A percentile compares a stretch with the other conserved stretches of the same genome.
Evolutionary conservation across 768 basidiomycete genomes (phyloP).

Genomic region (Boletus edulis): DNA sequence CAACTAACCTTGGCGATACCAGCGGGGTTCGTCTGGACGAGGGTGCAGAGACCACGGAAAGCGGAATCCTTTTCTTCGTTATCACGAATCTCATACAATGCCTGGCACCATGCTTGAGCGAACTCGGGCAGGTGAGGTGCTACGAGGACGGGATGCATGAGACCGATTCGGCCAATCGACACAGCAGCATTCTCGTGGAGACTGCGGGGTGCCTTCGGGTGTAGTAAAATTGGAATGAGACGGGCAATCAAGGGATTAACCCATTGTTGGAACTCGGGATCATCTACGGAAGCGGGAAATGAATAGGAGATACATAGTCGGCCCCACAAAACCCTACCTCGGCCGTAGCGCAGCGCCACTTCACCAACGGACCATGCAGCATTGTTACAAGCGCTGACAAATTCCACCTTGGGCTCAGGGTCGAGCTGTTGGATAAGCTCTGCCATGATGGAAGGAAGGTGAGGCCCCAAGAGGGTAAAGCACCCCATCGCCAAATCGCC

Average conservation of each 20-base stretch:
- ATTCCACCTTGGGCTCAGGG: conserved; percentile 89
- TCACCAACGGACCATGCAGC: conserved; percentile 99
- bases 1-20: conserved; percentile 84
- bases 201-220: conserved; percentile 89
- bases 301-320: neutral
- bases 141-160: conserved; percentile 87
- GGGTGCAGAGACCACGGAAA: conserved; percentile 94
- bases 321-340: conserved; percentile 42
- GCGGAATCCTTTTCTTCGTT: conserved; percentile 99
- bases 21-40: conserved; percentile 91
- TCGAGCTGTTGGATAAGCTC: conserved; percentile 89
- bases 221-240: conserved; percentile 89
- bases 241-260: conserved; percentile 83
- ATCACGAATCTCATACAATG: conserved; percentile 96
- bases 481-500: conserved; percentile 98
- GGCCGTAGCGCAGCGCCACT: conserved; percentile 88
- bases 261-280: conserved; percentile 89
- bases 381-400: conserved; percentile 97
- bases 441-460: conserved; percentile 85
- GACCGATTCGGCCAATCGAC: conserved; percentile 92
- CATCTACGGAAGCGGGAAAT: conserved; percentile 44
- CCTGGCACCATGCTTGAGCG: conserved; percentile 95
- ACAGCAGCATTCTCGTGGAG: conserved; percentile 98
- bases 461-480: conserved; percentile 80
- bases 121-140: conserved; percentile 89